phyloP scores from a whole-genome alignment of 345 rosid species.

The Theobroma cacao region DNA sequence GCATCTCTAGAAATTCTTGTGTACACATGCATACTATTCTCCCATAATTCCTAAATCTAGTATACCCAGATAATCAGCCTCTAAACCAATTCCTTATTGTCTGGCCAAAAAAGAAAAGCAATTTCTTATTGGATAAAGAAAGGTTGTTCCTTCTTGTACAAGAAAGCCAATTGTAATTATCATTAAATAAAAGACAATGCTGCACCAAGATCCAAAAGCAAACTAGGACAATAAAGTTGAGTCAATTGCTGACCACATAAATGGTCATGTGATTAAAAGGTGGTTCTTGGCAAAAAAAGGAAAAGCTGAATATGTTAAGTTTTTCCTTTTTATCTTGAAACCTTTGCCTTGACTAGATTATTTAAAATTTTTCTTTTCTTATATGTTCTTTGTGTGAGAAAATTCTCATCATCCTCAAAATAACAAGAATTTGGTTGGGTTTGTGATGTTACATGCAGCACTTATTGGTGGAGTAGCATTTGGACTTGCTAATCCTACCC shows the following conservation, averaged over 20 bases:
- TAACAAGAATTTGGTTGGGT: not conserved
- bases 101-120: not conserved
- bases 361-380: not conserved
- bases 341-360: not conserved
- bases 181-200: not conserved
- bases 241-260: not conserved
- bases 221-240: not conserved
- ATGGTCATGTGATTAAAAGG: not conserved
- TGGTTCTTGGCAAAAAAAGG: not conserved
- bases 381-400: not conserved
- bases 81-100: not conserved
- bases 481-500: conserved; percentile 83
- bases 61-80: not conserved
- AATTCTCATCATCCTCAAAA: not conserved
- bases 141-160: not conserved
- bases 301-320: not conserved
- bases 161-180: not conserved
- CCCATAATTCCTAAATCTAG: not conserved
- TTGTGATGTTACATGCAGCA: conserved; percentile 45
- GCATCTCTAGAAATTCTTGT: not conserved
- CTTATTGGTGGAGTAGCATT: conserved; percentile 73
- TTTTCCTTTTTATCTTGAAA: not conserved
- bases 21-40: not conserved
- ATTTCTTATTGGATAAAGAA: not conserved
- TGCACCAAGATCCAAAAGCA: not conserved